Base-by-base conservation (phyloP, 129 eudicot genomes). In the Arctium minus region DNA sequence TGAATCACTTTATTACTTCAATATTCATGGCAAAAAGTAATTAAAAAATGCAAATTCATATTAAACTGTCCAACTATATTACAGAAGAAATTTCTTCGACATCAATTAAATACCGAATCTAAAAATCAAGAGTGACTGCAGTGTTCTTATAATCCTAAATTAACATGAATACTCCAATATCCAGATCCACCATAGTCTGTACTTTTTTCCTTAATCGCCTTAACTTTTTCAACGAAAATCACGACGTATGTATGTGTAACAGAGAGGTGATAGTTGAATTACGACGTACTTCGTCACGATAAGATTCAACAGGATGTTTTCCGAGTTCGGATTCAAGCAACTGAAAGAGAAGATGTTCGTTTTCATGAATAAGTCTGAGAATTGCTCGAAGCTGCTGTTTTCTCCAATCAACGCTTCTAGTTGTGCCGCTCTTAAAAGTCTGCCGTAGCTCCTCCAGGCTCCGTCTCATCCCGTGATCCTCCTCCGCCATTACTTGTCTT, bases 281-380 rank as follows among this genome's bases (percentile, higher is more conserved):
- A 13, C 17, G 8, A 79, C 88, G 35, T 80, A 92, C 99, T 87
- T 95, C 99, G 79, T 95, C 97, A 17, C 97, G 94, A 86, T 88
- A 95, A 39, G 91, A 87, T 93, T 95, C 99, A 70, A 89, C 85
- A 2, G 96, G 89, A 79, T 87, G 93, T 68, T 95, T 95, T 3
- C 97, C 97, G 38, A 95, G 93, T 87, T 95, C 99, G 32, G 62
- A 81, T 33, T 81, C 77, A 77, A 92, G 94, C 1, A 92, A 91
- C 27, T 87, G 80, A 33, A 88, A 88, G 18, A 92, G 85, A 38
- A 77, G 36, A 18, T 86, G 72, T 79, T 95, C 97, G 27, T 93
- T 92, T 48, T 95, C 97, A 6, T 82, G 68, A 0, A 95, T 8
- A 5, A 95, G 79, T 70, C 74, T 88, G 70, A 87, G 67, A 67